phyloP scores from a whole-genome alignment of 495 filamentous ascomycete genomes.

The Staphylotrichum tortipilum region DNA sequence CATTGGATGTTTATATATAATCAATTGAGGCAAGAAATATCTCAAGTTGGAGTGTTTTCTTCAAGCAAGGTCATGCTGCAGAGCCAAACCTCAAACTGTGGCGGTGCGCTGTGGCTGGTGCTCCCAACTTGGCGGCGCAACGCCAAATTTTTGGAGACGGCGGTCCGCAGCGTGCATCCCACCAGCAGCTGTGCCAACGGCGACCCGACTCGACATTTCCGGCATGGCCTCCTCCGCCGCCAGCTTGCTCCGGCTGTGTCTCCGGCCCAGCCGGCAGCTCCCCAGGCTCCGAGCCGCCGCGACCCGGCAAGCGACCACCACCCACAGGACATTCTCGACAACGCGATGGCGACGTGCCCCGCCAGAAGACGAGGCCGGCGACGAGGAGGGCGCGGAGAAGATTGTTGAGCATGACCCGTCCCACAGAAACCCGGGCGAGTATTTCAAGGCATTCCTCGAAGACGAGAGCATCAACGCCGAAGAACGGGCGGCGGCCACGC shows the following conservation, averaged over 20 bases:
- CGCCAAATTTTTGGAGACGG: conserved; percentile 16
- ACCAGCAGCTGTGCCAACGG: conserved; percentile 3
- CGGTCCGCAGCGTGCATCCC: conserved; percentile 10
- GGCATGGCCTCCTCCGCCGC: conserved; percentile 43
- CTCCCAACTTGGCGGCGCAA: conserved; percentile 3
- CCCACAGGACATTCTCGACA: conserved; percentile 32
- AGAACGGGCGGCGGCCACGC: conserved; percentile 1
- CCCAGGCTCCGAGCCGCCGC: conserved; percentile 9
- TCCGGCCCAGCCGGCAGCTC: conserved; percentile 31
- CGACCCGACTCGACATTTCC: conserved; percentile 12
- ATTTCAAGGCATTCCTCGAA: conserved; percentile 2
- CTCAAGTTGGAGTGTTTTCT: no score
- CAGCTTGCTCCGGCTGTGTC: conserved; percentile 39
- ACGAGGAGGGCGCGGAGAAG: conserved; percentile 1
- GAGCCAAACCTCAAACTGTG: background rate
- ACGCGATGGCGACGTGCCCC: conserved; percentile 22
- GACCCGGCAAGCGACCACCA: conserved; percentile 14
- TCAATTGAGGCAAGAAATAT: no score
- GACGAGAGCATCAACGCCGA: conserved; percentile 1
- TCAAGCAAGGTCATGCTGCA: no score
- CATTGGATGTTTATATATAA: no score
- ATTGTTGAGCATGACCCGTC: conserved; percentile 1
- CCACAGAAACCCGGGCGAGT: conserved; percentile 15
- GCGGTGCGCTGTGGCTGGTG: conserved; percentile 10
- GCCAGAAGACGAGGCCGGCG: conserved; percentile 9